Conservation (phyloP, 2,329 filamentous ascomycete species). For the Aspergillus clavatus region DNA sequence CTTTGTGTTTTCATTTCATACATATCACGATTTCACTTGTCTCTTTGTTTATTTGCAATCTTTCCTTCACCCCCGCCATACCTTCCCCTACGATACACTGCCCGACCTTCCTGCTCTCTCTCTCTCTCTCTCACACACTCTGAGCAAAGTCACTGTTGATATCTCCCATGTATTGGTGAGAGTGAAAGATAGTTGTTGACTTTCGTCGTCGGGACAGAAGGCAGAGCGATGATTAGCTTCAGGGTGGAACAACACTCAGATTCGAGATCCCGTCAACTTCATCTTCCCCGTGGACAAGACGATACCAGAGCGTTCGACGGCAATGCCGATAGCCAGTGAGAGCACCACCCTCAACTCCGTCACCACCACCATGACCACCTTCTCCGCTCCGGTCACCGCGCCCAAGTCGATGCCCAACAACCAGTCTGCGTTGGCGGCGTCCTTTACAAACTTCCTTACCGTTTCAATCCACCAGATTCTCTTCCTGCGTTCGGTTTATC, state of each 20-base stretch:
- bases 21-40: neutral
- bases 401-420: conserved; percentile 44
- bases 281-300: conserved; percentile 33
- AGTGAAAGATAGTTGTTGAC: conserved; percentile 22
- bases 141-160: neutral
- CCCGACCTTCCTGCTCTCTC: too few relatives aligned
- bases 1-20: neutral
- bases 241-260: conserved; percentile 40
- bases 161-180: conserved; percentile 7
- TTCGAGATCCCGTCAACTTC: conserved; percentile 36
- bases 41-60: too few relatives aligned
- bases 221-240: conserved; percentile 43
- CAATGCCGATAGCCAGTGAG: conserved; percentile 41
- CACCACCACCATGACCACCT: conserved; percentile 38
- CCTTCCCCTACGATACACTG: neutral
- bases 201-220: conserved; percentile 26
- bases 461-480: conserved; percentile 81
- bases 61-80: neutral
- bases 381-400: conserved; percentile 37
- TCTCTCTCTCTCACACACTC: neutral
- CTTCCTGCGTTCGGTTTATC: conserved; percentile 77
- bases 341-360: conserved; percentile 30
- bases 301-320: conserved; percentile 28
- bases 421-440: conserved; percentile 57
- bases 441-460: conserved; percentile 75